Conservation (phyloP, 805 yeast genomes). For the Suhomyces vadensis region DNA sequence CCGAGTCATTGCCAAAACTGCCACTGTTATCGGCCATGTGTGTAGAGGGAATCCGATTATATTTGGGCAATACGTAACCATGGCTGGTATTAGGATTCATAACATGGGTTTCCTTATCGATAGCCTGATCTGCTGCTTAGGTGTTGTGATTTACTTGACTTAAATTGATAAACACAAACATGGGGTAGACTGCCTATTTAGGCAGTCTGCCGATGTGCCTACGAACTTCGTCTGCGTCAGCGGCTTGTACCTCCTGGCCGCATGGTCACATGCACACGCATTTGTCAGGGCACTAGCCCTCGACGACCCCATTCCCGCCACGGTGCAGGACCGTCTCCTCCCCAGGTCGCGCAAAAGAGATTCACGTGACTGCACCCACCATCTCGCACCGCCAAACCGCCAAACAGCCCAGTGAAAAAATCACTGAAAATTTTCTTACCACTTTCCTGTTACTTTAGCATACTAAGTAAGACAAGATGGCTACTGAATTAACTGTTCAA, state of each 20-base stretch:
- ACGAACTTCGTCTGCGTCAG: neutral
- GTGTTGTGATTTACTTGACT: neutral
- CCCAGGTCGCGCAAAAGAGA: neutral
- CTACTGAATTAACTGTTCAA: conserved; percentile 99
- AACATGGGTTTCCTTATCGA: neutral
- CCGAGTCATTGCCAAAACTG: conserved; percentile 8
- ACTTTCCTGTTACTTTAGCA: conserved; percentile 11
- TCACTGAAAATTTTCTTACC: conserved; percentile 14
- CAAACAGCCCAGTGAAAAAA: conserved; percentile 7
- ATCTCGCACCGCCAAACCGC: neutral
- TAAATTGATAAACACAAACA: conserved; percentile 5
- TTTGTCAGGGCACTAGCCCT: conserved; percentile 10
- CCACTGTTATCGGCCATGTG: conserved; percentile 4
- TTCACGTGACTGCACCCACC: conserved; percentile 3
- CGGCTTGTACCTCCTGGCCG: neutral
- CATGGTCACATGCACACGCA: neutral
- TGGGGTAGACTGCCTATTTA: conserved; percentile 9
- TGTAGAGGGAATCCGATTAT: conserved; percentile 8
- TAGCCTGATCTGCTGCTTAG: neutral
- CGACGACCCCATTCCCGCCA: neutral
- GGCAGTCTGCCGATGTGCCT: conserved; percentile 1
- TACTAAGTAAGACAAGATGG: conserved; percentile 59
- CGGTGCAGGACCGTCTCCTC: neutral
- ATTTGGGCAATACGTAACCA: conserved; percentile 8
- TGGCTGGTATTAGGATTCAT: conserved; percentile 7